phyloP scores from a whole-genome alignment of 805 yeast species.

The Barnettozyma botsteinii region DNA sequence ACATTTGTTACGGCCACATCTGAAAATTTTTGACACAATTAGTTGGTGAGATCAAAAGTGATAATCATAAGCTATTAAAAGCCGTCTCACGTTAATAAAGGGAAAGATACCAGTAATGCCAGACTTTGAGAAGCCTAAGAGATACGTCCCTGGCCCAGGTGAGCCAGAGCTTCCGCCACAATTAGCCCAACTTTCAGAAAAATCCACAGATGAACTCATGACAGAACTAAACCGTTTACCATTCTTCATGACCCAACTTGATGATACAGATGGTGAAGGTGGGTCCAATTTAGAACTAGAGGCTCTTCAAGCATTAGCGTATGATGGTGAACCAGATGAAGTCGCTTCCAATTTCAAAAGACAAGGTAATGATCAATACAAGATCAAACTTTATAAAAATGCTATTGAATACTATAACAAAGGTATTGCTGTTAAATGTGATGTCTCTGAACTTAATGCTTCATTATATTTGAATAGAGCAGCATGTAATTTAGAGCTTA shows the following conservation, averaged over 20 bases:
- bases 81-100: too few species aligned
- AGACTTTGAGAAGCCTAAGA: constrained; percentile 27
- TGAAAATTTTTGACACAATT: constrained; percentile 7
- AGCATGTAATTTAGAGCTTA: constrained; percentile 81
- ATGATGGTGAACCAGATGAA: constrained; percentile 94
- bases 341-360: constrained; percentile 82
- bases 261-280: constrained; percentile 68
- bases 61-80: too few species aligned
- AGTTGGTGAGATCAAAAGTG: too few species aligned
- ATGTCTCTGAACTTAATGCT: constrained; percentile 46
- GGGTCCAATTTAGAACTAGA: constrained; percentile 73
- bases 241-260: constrained; percentile 87
- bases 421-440: constrained; percentile 69
- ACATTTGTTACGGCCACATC: too few species aligned
- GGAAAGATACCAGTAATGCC: constrained; percentile 3
- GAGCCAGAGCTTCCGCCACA: constrained; percentile 83
- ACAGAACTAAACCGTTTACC: constrained; percentile 79
- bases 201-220: constrained; percentile 70
- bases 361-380: constrained; percentile 89
- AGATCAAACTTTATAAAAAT: constrained; percentile 59
- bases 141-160: constrained; percentile 42
- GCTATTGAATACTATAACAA: constrained; percentile 78
- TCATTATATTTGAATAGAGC: constrained; percentile 79
- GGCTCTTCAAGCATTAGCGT: constrained; percentile 85
- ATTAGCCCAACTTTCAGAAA: constrained; percentile 52